Percentiles rank a stretch among this genome's conserved stretches.
phyloP scores from a whole-genome alignment of 1,284 basidiomycete genomes.

The Wolfiporia cocos region DNA sequence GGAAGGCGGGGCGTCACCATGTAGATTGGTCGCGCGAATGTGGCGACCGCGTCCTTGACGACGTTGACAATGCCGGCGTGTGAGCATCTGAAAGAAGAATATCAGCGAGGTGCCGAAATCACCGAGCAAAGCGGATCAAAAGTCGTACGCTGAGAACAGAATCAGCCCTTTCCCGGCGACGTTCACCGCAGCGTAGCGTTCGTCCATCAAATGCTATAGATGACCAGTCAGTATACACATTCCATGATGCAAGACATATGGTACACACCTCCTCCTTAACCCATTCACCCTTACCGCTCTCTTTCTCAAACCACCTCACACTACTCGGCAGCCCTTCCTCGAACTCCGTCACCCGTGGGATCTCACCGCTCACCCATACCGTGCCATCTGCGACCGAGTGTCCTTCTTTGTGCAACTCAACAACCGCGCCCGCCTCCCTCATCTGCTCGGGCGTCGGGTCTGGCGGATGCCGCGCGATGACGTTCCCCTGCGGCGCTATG shows the following conservation, averaged over 20 bases:
- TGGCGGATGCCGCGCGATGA: conserved; percentile 52
- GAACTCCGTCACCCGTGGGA: conserved; percentile 61
- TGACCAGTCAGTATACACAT: conserved; percentile 1
- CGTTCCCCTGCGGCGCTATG: conserved; percentile 55
- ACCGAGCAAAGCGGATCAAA: too few relatives aligned
- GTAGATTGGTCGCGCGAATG: conserved; percentile 63
- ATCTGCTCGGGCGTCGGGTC: conserved; percentile 74
- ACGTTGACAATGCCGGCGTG: conserved; percentile 85
- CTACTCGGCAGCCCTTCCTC: conserved; percentile 66
- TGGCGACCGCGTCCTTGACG: conserved; percentile 55
- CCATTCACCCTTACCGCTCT: conserved; percentile 41
- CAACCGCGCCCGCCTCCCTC: conserved; percentile 42
- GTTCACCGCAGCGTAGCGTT: conserved; percentile 72
- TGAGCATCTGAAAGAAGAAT: conserved; percentile 48
- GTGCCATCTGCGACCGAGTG: conserved; percentile 58
- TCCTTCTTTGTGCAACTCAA: conserved; percentile 50
- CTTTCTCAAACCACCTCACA: conserved; percentile 51
- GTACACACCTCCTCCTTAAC: conserved; percentile 48
- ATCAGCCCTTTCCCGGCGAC: conserved; percentile 75
- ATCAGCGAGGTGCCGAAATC: neutral
- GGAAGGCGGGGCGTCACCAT: too few relatives aligned
- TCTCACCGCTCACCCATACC: conserved; percentile 76
- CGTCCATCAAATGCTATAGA: conserved; percentile 69
- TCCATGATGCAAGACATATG: neutral
- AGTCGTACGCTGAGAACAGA: conserved; percentile 79